A percentile compares a stretch with the other conserved stretches of the same genome.
phyloP scores from a whole-genome alignment of 345 rosid species.

The Firmiana major region DNA sequence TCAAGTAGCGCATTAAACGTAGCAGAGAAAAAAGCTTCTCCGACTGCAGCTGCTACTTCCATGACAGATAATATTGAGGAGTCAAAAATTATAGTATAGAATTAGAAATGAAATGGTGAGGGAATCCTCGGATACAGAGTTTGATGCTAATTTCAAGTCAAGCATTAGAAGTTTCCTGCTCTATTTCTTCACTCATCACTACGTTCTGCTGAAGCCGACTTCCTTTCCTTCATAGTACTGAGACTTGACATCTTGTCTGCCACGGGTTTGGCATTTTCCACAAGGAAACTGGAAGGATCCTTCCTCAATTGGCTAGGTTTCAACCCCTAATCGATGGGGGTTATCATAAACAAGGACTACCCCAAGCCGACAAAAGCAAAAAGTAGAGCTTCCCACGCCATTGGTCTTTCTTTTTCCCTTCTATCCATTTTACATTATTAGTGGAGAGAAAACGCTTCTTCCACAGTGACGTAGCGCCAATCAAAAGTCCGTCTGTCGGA shows the following conservation, averaged over 20 bases:
- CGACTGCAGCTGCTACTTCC: background rate
- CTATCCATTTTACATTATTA: background rate
- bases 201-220: no score
- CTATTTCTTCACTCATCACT: no score
- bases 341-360: background rate
- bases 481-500: background rate
- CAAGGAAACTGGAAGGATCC: background rate
- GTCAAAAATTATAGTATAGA: background rate
- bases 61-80: background rate
- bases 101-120: background rate
- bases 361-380: background rate
- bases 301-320: background rate
- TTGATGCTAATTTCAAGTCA: background rate
- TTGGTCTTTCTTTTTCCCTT: background rate
- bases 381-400: background rate
- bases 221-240: background rate
- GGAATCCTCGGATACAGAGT: background rate
- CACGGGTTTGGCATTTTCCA: background rate
- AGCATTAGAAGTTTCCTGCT: no score
- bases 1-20: background rate
- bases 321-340: background rate
- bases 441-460: no score
- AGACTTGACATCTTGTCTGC: background rate
- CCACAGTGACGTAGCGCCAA: no score
- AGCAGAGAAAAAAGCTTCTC: background rate